Conservation (phyloP, 2,329 filamentous ascomycete genomes). For the Tolypocladium nubicola region DNA sequence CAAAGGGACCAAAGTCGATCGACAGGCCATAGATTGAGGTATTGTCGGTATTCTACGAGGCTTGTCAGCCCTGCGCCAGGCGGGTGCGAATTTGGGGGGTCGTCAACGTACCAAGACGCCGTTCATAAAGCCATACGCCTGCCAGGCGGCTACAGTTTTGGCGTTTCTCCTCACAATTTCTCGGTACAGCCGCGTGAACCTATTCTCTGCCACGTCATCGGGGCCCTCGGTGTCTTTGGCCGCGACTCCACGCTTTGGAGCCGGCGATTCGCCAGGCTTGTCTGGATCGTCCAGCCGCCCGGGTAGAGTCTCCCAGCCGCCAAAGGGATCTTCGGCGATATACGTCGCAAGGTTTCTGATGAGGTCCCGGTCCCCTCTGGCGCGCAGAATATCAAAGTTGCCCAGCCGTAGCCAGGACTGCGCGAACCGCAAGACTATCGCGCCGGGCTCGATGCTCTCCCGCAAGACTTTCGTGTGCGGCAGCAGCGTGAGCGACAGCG, state of each 20-base stretch:
- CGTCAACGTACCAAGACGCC: constrained; percentile 55
- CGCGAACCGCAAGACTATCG: constrained; percentile 86
- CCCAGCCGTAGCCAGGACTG: constrained; percentile 86
- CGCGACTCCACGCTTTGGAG: constrained; percentile 40
- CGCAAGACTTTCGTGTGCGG: constrained; percentile 63
- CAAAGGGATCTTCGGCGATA: constrained; percentile 76
- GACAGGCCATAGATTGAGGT: constrained; percentile 83
- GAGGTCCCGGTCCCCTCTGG: constrained; percentile 65
- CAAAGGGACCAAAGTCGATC: constrained; percentile 93
- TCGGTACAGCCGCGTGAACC: constrained; percentile 78
- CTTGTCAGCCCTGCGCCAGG: constrained; percentile 8
- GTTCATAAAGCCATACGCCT: constrained; percentile 99
- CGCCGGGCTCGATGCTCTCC: constrained; percentile 78
- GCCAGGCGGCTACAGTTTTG: constrained; percentile 81
- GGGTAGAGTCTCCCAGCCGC: constrained; percentile 78
- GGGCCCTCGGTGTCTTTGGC: constrained; percentile 56
- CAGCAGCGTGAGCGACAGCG: constrained; percentile 69
- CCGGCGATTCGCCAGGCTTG: constrained; percentile 30
- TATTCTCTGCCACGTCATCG: constrained; percentile 62
- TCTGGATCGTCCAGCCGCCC: constrained; percentile 42
- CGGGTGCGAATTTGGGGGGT: background rate
- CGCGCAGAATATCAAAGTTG: constrained; percentile 88
- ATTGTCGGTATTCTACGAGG: constrained; percentile 73
- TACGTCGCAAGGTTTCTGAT: constrained; percentile 71
- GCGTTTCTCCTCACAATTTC: constrained; percentile 83